Evolutionary conservation across 192 early-diverging fungal species (phyloP).

Genomic region (Jimgerdemannia flammicorona): DNA sequence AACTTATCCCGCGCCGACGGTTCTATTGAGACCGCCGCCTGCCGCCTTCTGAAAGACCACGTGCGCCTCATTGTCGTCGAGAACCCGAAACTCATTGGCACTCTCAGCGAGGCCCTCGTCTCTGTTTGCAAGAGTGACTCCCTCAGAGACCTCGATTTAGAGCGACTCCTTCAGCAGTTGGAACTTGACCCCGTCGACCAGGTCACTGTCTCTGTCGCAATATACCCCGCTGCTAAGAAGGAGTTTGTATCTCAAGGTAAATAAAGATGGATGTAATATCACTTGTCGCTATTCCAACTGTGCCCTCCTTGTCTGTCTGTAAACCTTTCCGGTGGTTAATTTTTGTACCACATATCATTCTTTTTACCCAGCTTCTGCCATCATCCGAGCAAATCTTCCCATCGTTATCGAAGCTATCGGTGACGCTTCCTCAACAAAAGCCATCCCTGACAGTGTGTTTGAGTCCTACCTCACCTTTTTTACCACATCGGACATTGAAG

Average conservation of each 20-base stretch:
- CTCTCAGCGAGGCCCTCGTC: slow-evolving; percentile 43
- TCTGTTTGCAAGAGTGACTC: slow-evolving; percentile 39
- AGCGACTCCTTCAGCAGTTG: slow-evolving; percentile 28
- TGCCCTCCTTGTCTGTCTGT: too few species aligned
- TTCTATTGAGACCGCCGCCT: neutral
- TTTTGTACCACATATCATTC: neutral
- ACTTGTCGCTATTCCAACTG: too few species aligned
- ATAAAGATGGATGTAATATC: too few species aligned
- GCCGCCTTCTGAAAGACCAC: slow-evolving; percentile 15
- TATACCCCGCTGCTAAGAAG: slow-evolving; percentile 33
- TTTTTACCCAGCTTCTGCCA: slow-evolving; percentile 1
- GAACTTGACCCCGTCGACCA: slow-evolving; percentile 34
- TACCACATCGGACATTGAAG: slow-evolving; percentile 10
- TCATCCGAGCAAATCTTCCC: neutral
- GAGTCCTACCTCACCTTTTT: slow-evolving; percentile 15
- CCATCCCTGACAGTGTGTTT: slow-evolving; percentile 13
- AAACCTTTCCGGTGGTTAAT: too few species aligned
- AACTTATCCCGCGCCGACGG: neutral
- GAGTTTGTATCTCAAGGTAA: slow-evolving; percentile 39
- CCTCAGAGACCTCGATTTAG: slow-evolving; percentile 39
- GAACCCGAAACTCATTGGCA: slow-evolving; percentile 3
- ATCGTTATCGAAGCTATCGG: neutral
- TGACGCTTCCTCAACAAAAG: slow-evolving; percentile 9
- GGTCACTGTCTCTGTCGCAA: slow-evolving; percentile 30
- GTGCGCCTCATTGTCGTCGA: slow-evolving; percentile 9